Base-by-base conservation (phyloP, 306 rosid genomes). In the Morella rubra region DNA sequence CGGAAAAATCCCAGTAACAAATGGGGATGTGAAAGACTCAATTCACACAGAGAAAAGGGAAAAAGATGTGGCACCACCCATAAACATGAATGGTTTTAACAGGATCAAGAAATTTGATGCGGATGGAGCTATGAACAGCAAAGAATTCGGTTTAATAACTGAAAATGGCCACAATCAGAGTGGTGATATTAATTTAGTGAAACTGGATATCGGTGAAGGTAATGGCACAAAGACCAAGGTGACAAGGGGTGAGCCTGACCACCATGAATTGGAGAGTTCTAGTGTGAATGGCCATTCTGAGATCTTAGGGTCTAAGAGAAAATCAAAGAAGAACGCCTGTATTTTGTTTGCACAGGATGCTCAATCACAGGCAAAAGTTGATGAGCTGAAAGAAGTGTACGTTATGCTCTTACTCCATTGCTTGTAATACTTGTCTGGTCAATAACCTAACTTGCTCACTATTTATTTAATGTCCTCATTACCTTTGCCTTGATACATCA, bases 381-480 rank as follows among this genome's bases (percentile, higher is more conserved):
- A 87, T 84, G 86, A 89, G 75, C 75, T 92, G 73, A 96, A 87
- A 79, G 82, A 85, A 87, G 80, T 52, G 99, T 96, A 89, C 67
- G 97, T 74, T 76, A 61, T 60, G 62, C 69, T 37, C 42, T 53
- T 70, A 70, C 78, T 81, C 72, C 12, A 72, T 32, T 14, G 14
- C 42, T 71, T 77, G 7, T 50, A 50, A 3, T 19, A 20, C 44
- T 73, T 56, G 2, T 41, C 66, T 15, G 68, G 73, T 82, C 65
- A 44, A 59, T 44, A 66, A 14, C 44, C 62, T 46, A 41, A n/a
- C 69, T 47, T 55, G 71, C 62, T 65, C 16, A 65, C 40, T 37
- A 64, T 64, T 47, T 11, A 51, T 32, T 51, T 50, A 5, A 16
- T 72, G 20, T 65, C 66, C 65, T 79, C 49, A 59, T 32, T 32